Percentiles rank a stretch among this genome's conserved stretches.
These are phyloP conservation scores for Metarhizium anisopliae DNA, from an alignment of 2,329 filamentous ascomycete species.

Conservation along the genomic window DNA sequence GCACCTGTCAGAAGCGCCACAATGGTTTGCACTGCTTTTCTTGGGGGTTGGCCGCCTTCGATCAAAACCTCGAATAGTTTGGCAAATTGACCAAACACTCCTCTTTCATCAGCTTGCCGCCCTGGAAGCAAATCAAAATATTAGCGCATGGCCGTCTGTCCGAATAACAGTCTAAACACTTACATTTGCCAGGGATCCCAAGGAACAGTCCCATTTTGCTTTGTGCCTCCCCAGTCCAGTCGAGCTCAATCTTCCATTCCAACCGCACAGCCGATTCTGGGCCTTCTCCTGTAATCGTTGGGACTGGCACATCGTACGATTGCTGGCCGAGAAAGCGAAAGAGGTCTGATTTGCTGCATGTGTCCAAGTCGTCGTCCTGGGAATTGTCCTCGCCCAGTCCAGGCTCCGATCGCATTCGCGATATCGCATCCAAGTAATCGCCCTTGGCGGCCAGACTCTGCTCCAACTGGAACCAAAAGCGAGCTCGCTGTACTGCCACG, in stretches of 20 bases:
- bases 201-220: constrained; percentile 46
- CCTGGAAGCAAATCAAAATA: constrained; percentile 31
- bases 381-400: constrained; percentile 13
- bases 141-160: constrained; percentile 8
- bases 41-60: constrained; percentile 42
- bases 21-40: constrained; percentile 48
- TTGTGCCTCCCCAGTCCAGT: constrained; percentile 65
- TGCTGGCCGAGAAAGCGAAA: constrained; percentile 45
- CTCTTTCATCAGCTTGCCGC: constrained; percentile 48
- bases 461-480: constrained; percentile 52
- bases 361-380: constrained; percentile 6
- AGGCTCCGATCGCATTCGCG: constrained; percentile 14
- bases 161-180: constrained; percentile 23
- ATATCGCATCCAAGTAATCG: constrained; percentile 14
- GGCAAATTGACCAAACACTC: constrained; percentile 48
- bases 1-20: constrained; percentile 50
- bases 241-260: constrained; percentile 56
- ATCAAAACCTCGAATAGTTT: constrained; percentile 52
- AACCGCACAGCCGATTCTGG: constrained; percentile 39
- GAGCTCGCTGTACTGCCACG: constrained; percentile 48
- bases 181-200: constrained; percentile 54
- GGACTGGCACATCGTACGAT: constrained; percentile 34
- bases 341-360: constrained; percentile 31
- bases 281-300: constrained; percentile 21
- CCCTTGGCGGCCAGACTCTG: constrained; percentile 31